Evolutionary conservation across 345 rosid species (phyloP).

Genomic region (Anastatica hierochuntica): DNA sequence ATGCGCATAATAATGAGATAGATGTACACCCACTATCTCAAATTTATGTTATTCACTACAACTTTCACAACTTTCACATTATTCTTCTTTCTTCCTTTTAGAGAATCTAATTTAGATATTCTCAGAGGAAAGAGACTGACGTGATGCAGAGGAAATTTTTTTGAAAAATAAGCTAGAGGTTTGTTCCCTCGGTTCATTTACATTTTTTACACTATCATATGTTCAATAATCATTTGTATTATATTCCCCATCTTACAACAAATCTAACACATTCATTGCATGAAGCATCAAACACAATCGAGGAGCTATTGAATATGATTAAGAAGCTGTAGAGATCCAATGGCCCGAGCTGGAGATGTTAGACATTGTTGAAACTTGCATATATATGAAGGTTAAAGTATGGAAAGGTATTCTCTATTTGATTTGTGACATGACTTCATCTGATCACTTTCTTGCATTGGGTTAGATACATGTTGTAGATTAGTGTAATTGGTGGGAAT

Average conservation of each 20-base stretch:
- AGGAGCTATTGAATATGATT: conserved; percentile 54
- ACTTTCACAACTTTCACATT: too few relatives aligned
- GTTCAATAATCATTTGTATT: too few relatives aligned
- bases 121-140: conserved; percentile 64
- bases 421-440: too few relatives aligned
- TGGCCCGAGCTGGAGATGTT: conserved; percentile 20
- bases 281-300: conserved; percentile 71
- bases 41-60: too few relatives aligned
- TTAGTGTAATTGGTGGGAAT: neutral
- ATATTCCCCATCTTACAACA: neutral
- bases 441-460: too few relatives aligned
- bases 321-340: conserved; percentile 47
- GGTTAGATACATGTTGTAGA: too few relatives aligned
- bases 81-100: too few relatives aligned
- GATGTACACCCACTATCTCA: too few relatives aligned
- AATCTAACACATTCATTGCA: conserved; percentile 20
- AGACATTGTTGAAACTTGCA: conserved; percentile 10
- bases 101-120: conserved; percentile 55
- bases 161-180: conserved; percentile 70
- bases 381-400: neutral
- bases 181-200: neutral
- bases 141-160: conserved; percentile 59
- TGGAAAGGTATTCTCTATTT: neutral
- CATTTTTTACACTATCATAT: neutral
- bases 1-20: too few relatives aligned